phyloP scores from a whole-genome alignment of 1,139 yeast species.

The Sugiyamaella sp. region DNA sequence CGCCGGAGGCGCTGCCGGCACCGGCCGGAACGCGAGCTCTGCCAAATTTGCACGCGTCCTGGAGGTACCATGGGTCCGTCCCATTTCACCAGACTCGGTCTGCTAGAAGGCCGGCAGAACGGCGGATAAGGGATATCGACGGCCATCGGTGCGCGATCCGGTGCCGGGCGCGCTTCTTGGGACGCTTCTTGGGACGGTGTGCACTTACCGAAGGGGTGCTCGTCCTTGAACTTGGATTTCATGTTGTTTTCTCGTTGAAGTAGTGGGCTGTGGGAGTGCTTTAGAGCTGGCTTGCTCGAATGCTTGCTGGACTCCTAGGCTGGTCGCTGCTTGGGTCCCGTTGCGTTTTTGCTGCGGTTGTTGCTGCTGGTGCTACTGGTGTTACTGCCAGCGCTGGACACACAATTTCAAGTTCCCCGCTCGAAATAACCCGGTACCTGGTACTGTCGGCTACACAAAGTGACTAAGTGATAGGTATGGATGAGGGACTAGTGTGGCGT shows the following conservation, averaged over 20 bases:
- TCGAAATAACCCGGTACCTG: neutral
- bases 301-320: neutral
- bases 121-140: too few species aligned
- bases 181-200: neutral
- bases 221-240: conserved; percentile 94
- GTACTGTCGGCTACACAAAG: too few species aligned
- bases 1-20: too few species aligned
- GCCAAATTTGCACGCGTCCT: too few species aligned
- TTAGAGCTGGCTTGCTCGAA: too few species aligned
- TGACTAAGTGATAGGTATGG: conserved; percentile 2
- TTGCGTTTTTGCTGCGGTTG: neutral
- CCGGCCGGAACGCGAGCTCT: too few species aligned
- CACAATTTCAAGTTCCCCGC: neutral
- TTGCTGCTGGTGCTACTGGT: neutral
- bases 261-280: too few species aligned
- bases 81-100: too few species aligned
- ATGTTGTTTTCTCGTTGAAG: conserved; percentile 35
- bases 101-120: too few species aligned
- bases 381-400: too few species aligned
- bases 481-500: conserved; percentile 13
- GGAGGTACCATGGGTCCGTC: too few species aligned
- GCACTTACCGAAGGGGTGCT: conserved; percentile 77
- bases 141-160: too few species aligned
- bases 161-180: neutral
- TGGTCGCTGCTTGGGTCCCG: neutral